Evolutionary conservation across 306 rosid species (phyloP).

Genomic region (Heteromeles arbutifolia): DNA sequence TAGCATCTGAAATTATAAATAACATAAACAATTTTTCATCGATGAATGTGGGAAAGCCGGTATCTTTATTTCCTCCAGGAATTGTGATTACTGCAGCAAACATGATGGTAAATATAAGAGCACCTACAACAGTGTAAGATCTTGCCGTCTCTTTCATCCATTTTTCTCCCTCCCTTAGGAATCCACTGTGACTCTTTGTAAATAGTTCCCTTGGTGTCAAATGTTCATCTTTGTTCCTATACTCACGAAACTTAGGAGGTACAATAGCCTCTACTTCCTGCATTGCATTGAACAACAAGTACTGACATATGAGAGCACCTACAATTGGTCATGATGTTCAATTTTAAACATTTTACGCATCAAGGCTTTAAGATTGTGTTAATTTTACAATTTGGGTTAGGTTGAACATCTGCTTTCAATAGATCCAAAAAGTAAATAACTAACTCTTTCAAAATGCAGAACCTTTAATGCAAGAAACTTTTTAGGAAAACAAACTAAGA

Average conservation of each 20-base stretch:
- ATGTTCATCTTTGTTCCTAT: fast-evolving
- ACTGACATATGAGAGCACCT: not conserved
- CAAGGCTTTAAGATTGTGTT: too few relatives aligned
- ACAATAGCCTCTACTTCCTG: not conserved
- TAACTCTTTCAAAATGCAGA: too few relatives aligned
- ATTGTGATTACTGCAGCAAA: slow-evolving; percentile 16
- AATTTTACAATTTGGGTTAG: too few relatives aligned
- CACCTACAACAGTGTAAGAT: slow-evolving; percentile 14
- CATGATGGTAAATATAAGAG: slow-evolving; percentile 31
- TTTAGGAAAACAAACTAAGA: too few relatives aligned
- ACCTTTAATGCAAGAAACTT: too few relatives aligned
- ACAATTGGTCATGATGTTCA: too few relatives aligned
- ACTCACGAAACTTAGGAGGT: not conserved
- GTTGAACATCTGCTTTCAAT: too few relatives aligned
- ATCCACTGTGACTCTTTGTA: slow-evolving; percentile 10
- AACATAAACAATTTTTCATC: not conserved
- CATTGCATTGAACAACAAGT: not conserved
- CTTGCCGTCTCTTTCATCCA: slow-evolving; percentile 43
- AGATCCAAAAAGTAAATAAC: too few relatives aligned
- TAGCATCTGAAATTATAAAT: not conserved
- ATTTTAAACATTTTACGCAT: too few relatives aligned
- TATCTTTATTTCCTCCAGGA: not conserved
- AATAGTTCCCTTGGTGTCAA: slow-evolving; percentile 28
- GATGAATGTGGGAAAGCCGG: not conserved
- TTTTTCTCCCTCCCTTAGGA: slow-evolving; percentile 21